These are phyloP conservation scores for Monilinia aucupariae DNA, from an alignment of 2,329 filamentous ascomycete genomes.

Conservation along the genomic window DNA sequence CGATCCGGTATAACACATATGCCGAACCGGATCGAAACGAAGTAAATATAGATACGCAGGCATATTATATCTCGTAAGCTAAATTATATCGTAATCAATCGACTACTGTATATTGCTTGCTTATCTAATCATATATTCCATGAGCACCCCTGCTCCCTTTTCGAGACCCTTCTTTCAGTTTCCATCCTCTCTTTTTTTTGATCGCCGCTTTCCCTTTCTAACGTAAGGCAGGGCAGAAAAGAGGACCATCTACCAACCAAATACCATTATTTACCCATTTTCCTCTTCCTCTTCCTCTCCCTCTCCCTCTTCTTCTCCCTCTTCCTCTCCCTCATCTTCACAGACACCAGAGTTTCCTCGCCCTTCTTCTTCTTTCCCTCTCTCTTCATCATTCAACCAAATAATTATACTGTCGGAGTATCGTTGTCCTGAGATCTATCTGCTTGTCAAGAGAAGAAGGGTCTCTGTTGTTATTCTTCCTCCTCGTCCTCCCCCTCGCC, in stretches of 20 bases:
- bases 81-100: too few species aligned
- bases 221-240: background rate
- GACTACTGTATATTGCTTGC: too few species aligned
- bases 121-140: too few species aligned
- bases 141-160: background rate
- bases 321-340: background rate
- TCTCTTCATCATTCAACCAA: background rate
- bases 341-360: background rate
- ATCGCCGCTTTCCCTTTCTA: slow-evolving; percentile 4
- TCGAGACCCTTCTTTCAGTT: slow-evolving; percentile 18
- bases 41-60: too few species aligned
- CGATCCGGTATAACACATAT: too few species aligned
- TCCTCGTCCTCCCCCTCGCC: too few species aligned
- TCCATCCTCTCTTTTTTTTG: background rate
- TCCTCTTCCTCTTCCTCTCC: background rate
- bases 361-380: background rate
- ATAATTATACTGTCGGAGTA: too few species aligned
- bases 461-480: background rate
- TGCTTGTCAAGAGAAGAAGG: background rate
- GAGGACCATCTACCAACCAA: background rate
- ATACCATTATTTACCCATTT: background rate
- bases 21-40: too few species aligned
- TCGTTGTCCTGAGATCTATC: background rate
- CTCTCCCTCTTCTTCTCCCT: background rate
- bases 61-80: too few species aligned